These are phyloP conservation scores for Trichoderma endophyticum DNA, from an alignment of 2,329 filamentous ascomycete species.

Conservation along the genomic window DNA sequence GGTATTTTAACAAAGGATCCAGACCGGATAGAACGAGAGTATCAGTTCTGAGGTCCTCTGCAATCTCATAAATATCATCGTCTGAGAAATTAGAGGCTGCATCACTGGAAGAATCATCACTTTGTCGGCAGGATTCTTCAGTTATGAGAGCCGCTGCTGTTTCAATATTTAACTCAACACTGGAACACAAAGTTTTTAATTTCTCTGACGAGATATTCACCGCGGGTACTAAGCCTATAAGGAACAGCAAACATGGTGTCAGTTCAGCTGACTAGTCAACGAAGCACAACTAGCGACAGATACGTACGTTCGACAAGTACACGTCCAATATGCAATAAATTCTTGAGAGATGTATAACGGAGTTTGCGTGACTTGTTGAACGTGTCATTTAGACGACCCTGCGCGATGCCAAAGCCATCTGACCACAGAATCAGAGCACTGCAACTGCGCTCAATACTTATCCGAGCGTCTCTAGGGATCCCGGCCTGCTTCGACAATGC, in stretches of 20 bases:
- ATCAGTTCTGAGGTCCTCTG: background rate
- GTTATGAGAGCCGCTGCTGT: background rate
- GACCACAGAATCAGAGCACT: background rate
- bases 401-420: background rate
- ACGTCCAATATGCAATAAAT: background rate
- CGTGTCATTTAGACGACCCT: background rate
- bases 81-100: constrained; percentile 1
- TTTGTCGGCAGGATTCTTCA: background rate
- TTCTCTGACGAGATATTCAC: background rate
- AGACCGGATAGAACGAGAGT: background rate
- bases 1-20: background rate
- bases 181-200: background rate
- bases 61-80: constrained; percentile 1
- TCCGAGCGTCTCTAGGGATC: background rate
- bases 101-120: background rate
- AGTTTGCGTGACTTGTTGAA: background rate
- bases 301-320: background rate
- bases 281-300: fast-evolving
- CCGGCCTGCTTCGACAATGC: background rate
- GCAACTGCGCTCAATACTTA: background rate
- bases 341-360: background rate
- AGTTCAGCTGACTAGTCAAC: background rate
- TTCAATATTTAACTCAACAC: background rate
- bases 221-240: background rate
- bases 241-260: background rate